These are phyloP conservation scores for Dentipellis sp. DNA, from an alignment of 768 basidiomycete species.

Conservation along the genomic window DNA sequence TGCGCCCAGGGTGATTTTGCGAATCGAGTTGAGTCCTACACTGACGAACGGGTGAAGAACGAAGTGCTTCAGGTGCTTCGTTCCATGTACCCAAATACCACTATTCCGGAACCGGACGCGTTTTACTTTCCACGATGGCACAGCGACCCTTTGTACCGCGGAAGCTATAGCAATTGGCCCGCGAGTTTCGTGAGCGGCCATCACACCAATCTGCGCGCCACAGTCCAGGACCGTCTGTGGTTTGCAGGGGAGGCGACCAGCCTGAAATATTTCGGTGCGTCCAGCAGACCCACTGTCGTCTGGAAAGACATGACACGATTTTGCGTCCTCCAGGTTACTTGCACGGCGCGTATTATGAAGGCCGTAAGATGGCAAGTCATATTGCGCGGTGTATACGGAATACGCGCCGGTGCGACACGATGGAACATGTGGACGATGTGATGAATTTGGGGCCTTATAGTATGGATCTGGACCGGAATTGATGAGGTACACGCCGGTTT, in stretches of 20 bases:
- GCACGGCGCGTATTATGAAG: slow-evolving; percentile 27
- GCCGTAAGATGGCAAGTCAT: slow-evolving; percentile 18
- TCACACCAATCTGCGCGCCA: slow-evolving; percentile 45
- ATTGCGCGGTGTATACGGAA: slow-evolving; percentile 20
- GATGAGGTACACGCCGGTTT: too few relatives aligned
- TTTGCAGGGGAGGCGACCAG: slow-evolving; percentile 61
- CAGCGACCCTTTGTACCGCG: slow-evolving; percentile 39
- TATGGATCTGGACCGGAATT: slow-evolving; percentile 5
- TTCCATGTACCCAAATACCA: slow-evolving; percentile 43
- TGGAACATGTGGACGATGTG: slow-evolving; percentile 17
- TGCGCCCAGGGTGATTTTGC: slow-evolving; percentile 44
- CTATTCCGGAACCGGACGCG: slow-evolving; percentile 42
- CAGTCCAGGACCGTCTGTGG: slow-evolving; percentile 41
- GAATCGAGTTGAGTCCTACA: slow-evolving; percentile 43
- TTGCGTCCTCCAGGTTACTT: slow-evolving; percentile 17
- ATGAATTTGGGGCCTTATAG: slow-evolving; percentile 16
- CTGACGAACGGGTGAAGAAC: slow-evolving; percentile 34
- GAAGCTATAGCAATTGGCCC: slow-evolving; percentile 61
- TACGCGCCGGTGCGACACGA: slow-evolving; percentile 8
- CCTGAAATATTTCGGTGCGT: slow-evolving; percentile 46
- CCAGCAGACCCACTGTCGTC: background rate
- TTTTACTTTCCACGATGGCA: slow-evolving; percentile 47
- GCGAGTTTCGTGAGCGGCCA: slow-evolving; percentile 41
- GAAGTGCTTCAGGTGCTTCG: slow-evolving; percentile 47
- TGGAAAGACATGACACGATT: background rate